A percentile compares a stretch with the other conserved stretches of the same genome.
Conservation (phyloP, 148 eudicot species). For the Chenopodium quinoa region DNA sequence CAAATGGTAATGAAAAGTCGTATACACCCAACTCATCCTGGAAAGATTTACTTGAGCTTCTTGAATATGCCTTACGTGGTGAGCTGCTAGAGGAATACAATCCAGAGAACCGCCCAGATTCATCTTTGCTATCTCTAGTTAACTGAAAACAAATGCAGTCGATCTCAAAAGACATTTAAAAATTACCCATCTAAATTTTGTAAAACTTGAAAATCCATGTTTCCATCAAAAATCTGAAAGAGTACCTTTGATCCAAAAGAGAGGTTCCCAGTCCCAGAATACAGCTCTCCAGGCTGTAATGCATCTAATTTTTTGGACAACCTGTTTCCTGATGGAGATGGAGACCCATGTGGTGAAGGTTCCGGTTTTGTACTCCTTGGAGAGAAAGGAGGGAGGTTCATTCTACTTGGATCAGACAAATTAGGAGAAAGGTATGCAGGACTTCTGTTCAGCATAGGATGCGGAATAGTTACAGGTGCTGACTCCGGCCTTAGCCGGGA, state of each 20-base stretch:
- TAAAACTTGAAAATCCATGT: background rate
- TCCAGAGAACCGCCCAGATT: constrained; percentile 90
- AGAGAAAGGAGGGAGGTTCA: constrained; percentile 77
- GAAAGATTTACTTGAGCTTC: constrained; percentile 91
- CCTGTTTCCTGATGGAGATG: constrained; percentile 70
- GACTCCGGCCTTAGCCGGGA: constrained; percentile 61
- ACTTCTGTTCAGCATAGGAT: constrained; percentile 69
- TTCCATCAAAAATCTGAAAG: background rate
- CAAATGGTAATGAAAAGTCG: constrained; percentile 83
- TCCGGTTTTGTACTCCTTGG: constrained; percentile 60
- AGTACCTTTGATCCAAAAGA: constrained; percentile 66
- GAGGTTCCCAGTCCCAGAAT: constrained; percentile 40
- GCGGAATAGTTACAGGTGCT: constrained; percentile 86
- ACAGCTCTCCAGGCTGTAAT: constrained; percentile 49
- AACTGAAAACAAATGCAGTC: constrained; percentile 40
- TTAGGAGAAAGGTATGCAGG: constrained; percentile 82
- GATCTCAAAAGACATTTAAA: constrained; percentile 24
- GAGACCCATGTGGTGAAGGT: constrained; percentile 66
- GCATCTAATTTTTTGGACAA: constrained; percentile 53
- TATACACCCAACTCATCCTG: constrained; percentile 85
- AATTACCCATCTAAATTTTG: constrained; percentile 7
- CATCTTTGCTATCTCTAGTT: constrained; percentile 71
- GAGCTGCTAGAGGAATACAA: constrained; percentile 86
- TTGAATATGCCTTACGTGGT: constrained; percentile 73
- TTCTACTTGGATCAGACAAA: constrained; percentile 78